phyloP scores from a whole-genome alignment of 352 stramenopile genomes.

The Pythium utonaiense region DNA sequence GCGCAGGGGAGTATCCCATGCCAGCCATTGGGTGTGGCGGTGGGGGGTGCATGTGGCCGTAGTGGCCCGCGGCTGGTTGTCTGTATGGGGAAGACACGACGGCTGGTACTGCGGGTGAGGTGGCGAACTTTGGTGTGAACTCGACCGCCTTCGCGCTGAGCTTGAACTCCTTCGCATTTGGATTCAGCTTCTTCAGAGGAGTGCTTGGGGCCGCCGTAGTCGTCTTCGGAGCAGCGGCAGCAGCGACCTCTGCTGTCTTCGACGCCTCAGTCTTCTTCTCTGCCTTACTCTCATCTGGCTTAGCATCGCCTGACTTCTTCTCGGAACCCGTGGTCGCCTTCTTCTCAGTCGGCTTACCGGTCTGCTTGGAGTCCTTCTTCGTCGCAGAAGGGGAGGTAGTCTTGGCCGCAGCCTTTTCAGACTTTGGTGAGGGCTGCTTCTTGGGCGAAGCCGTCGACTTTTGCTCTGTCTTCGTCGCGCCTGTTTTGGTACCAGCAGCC shows the following conservation, averaged over 20 bases:
- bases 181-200: constrained; percentile 75
- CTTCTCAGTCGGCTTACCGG: constrained; percentile 10
- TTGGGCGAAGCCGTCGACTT: constrained; percentile 14
- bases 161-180: constrained; percentile 87
- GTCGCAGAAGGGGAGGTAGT: not conserved
- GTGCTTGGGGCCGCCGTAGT: constrained; percentile 8
- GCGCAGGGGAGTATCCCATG: constrained; percentile 46
- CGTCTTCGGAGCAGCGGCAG: not conserved
- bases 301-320: constrained; percentile 5
- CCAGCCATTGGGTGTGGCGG: constrained; percentile 34
- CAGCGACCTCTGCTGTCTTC: not conserved
- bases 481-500: not conserved
- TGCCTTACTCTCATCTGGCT: constrained; percentile 6
- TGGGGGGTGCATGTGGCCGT: constrained; percentile 29
- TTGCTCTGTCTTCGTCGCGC: constrained; percentile 10
- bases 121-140: constrained; percentile 69
- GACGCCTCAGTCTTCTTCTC: constrained; percentile 21
- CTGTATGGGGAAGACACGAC: constrained; percentile 41
- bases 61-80: constrained; percentile 32
- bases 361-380: constrained; percentile 13
- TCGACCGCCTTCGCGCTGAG: constrained; percentile 51
- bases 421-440: constrained; percentile 11
- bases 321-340: constrained; percentile 2
- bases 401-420: constrained; percentile 7
- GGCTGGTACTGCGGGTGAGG: constrained; percentile 9